These are phyloP conservation scores for Chytriomyces sp. DNA, from an alignment of 192 early-diverging fungal genomes.

Conservation along the genomic window DNA sequence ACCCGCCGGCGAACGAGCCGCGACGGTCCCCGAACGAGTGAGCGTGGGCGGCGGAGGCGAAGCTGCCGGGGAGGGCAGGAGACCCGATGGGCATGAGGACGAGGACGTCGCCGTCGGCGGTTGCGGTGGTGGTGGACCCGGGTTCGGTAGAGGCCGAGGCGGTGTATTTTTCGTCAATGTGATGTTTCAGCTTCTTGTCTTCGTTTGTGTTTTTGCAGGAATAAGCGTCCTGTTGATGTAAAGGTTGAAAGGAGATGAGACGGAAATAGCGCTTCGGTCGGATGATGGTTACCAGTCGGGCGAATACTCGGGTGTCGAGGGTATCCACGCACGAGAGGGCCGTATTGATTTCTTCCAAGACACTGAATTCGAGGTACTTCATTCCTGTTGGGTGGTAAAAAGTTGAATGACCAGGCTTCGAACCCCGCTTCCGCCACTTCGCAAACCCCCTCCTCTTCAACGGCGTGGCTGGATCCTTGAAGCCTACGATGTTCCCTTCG, in stretches of 20 bases:
- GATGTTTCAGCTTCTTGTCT: slow-evolving; percentile 90
- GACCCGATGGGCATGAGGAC: not conserved
- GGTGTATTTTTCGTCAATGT: slow-evolving; percentile 81
- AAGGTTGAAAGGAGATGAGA: too few species aligned
- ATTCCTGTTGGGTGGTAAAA: too few species aligned
- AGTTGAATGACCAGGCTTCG: too few species aligned
- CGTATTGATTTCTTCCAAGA: slow-evolving; percentile 84
- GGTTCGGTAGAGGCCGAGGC: not conserved
- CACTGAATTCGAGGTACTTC: slow-evolving; percentile 86
- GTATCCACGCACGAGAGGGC: slow-evolving; percentile 81
- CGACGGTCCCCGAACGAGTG: not conserved
- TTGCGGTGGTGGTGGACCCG: not conserved
- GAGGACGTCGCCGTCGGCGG: not conserved
- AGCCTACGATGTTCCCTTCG: too few species aligned
- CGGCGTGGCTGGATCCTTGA: too few species aligned
- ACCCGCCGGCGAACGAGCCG: too few species aligned
- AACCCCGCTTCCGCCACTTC: too few species aligned
- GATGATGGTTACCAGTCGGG: slow-evolving; percentile 49
- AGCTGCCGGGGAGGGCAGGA: not conserved
- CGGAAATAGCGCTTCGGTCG: too few species aligned
- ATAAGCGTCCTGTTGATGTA: slow-evolving; percentile 70
- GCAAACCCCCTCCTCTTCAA: too few species aligned
- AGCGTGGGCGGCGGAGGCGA: not conserved
- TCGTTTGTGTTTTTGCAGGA: slow-evolving; percentile 91
- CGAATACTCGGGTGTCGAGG: slow-evolving; percentile 75